Evolutionary conservation across 768 basidiomycete genomes (phyloP).

Genomic region (Kwoniella sp.): DNA sequence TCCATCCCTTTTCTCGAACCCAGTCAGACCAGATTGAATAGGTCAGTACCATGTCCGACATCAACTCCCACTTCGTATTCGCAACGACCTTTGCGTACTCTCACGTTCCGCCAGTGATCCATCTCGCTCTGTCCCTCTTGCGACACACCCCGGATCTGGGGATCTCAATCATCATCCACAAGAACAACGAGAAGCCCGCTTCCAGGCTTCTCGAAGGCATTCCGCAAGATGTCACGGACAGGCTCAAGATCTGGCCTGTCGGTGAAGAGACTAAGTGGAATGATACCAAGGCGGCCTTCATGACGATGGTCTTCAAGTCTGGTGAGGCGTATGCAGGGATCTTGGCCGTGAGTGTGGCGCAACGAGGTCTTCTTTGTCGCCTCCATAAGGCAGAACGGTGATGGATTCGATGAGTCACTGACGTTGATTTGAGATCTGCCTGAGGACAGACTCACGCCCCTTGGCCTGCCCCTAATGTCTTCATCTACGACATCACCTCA

Average conservation of each 20-base stretch:
- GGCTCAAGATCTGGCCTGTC: conserved; percentile 12
- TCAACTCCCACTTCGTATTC: conserved; percentile 26
- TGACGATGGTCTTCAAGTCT: conserved; percentile 18
- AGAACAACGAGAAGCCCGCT: conserved; percentile 8
- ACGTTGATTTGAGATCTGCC: too few relatives aligned
- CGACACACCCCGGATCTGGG: conserved; percentile 11
- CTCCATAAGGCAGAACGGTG: conserved; percentile 3
- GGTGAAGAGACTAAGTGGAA: conserved; percentile 16
- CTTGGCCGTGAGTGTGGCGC: conserved; percentile 10
- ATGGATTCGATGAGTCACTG: too few relatives aligned
- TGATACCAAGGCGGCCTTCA: neutral
- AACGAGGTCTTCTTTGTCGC: neutral
- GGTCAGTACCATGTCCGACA: conserved; percentile 4
- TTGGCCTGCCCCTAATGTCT: conserved; percentile 20
- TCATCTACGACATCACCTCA: conserved; percentile 25
- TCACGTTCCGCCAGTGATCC: conserved; percentile 20
- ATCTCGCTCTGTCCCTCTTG: conserved; percentile 18
- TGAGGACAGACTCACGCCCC: conserved; percentile 1
- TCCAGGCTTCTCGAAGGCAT: neutral
- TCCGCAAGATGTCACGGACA: conserved; percentile 1
- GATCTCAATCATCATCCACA: conserved; percentile 25
- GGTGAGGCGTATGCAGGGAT: conserved; percentile 15
- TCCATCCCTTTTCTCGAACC: too few relatives aligned
- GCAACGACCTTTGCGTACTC: conserved; percentile 23
- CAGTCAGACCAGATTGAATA: neutral